Base-by-base conservation (phyloP, 768 basidiomycete genomes). In the Mycena sanguinolenta region DNA sequence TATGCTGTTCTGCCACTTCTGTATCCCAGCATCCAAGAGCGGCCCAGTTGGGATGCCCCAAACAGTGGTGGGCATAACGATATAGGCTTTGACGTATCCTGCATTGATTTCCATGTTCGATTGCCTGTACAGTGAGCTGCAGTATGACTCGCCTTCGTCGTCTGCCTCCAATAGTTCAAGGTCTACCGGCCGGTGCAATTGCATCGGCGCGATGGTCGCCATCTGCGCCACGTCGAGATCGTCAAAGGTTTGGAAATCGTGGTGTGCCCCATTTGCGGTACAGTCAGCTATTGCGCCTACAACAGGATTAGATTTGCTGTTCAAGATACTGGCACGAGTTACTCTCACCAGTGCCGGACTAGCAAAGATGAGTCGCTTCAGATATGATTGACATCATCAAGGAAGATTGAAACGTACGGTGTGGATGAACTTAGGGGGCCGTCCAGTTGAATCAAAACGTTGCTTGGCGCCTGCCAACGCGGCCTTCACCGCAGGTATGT, bases 131-230 rank as follows among this genome's bases (percentile, higher is more conserved):
- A 63, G 34, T 49, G 27, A 16, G 50, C 10, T 23, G 25, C 38
- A 9, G 17, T 25, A 13, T 27, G 8, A 70, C 69, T 71, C 63
- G 76, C 82, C 80, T 72, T 80, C 70, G 44, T 75, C 77, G 46
- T 83, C 81, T 25, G 82, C 82, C 0, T 71, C 67, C n/a, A 82
- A 58, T 19, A 83, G 44, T n/a, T 73, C 63, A 2, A 72, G 58
- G 59, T 84, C 83, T 23, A 82, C 81, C 39, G 78, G 72, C 10
- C 82, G 75, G 54, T 84, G 83, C 19, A 73, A 59, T 32, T 80
- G 77, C 0, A 72, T 75, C n/a, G 75, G 71, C 2, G 74, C 42
- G 19, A 83, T 77, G 0, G 75, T 72, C 53, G 79, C 75, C 23
- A 84, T 63, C 32, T 75, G 71, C 17, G 67, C 69, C 9, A 68